These are phyloP conservation scores for Spencermartinsiella europaea DNA, from an alignment of 805 yeast species.

Conservation along the genomic window DNA sequence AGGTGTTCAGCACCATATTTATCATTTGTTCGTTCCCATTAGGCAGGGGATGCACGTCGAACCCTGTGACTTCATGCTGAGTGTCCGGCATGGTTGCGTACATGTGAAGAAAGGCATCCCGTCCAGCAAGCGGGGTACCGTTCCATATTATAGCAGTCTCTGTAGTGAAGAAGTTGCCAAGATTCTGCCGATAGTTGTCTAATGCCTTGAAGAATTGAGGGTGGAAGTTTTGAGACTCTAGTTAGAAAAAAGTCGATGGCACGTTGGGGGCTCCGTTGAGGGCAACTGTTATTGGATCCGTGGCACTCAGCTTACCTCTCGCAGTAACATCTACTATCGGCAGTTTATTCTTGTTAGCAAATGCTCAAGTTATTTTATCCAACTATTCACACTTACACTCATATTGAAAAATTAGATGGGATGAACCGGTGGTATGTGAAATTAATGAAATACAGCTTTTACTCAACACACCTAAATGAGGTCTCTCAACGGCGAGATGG, in stretches of 20 bases:
- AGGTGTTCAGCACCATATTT: conserved; percentile 27
- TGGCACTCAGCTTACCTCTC: not conserved
- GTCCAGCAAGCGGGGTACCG: conserved; percentile 38
- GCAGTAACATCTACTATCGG: not conserved
- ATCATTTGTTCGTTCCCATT: conserved; percentile 48
- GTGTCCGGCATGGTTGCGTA: conserved; percentile 33
- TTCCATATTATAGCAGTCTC: conserved; percentile 38
- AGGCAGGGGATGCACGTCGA: conserved; percentile 37
- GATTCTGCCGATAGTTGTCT: conserved; percentile 28
- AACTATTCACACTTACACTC: too few relatives aligned
- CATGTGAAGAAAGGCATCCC: conserved; percentile 33
- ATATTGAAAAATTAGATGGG: too few relatives aligned
- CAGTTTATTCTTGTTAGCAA: not conserved
- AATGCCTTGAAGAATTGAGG: conserved; percentile 31
- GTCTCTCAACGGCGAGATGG: too few relatives aligned
- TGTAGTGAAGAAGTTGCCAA: conserved; percentile 24
- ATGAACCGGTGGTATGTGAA: too few relatives aligned
- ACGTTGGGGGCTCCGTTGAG: too few relatives aligned
- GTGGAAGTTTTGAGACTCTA: conserved; percentile 25
- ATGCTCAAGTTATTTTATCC: too few relatives aligned
- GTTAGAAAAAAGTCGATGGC: too few relatives aligned
- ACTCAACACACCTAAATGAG: too few relatives aligned
- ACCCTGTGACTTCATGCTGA: conserved; percentile 31
- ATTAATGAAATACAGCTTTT: too few relatives aligned
- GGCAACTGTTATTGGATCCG: too few relatives aligned